Evolutionary conservation across 2,329 filamentous ascomycete species (phyloP).

Genomic region (Penicillium sp.): DNA sequence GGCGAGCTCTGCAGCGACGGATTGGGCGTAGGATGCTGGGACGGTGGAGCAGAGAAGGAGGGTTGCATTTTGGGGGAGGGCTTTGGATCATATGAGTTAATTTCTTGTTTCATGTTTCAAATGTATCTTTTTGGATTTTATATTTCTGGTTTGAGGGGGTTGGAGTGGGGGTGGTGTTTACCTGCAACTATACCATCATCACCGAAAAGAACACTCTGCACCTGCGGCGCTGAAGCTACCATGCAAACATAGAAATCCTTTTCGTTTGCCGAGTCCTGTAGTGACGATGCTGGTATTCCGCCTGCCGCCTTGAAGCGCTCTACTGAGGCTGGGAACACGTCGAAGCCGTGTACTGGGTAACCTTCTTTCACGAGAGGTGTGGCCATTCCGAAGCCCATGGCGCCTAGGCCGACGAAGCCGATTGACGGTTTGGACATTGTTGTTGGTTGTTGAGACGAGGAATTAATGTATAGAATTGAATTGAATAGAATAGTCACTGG

Average conservation of each 20-base stretch:
- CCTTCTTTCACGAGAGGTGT: constrained; percentile 68
- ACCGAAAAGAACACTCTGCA: constrained; percentile 64
- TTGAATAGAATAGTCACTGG: not conserved
- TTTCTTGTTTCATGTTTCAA: not conserved
- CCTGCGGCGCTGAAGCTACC: constrained; percentile 72
- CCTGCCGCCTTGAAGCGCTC: constrained; percentile 65
- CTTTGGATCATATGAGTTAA: constrained; percentile 10
- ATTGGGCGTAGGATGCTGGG: constrained; percentile 63
- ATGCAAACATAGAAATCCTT: constrained; percentile 68
- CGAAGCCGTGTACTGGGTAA: constrained; percentile 68
- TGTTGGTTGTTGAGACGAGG: not conserved
- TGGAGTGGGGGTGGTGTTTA: constrained; percentile 1
- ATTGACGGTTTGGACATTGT: constrained; percentile 51
- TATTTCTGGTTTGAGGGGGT: not conserved
- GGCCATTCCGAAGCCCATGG: constrained; percentile 82
- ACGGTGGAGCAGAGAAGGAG: constrained; percentile 71
- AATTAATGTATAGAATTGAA: not conserved
- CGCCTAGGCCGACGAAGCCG: constrained; percentile 72
- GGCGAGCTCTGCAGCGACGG: constrained; percentile 58
- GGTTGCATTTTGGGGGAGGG: constrained; percentile 58
- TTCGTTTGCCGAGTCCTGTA: constrained; percentile 60
- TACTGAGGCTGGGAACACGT: constrained; percentile 67
- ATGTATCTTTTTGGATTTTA: no score
- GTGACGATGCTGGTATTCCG: constrained; percentile 59
- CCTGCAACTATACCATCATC: constrained; percentile 49